phyloP scores from a whole-genome alignment of 2,329 filamentous ascomycete species.

The Aspergillus sp. region DNA sequence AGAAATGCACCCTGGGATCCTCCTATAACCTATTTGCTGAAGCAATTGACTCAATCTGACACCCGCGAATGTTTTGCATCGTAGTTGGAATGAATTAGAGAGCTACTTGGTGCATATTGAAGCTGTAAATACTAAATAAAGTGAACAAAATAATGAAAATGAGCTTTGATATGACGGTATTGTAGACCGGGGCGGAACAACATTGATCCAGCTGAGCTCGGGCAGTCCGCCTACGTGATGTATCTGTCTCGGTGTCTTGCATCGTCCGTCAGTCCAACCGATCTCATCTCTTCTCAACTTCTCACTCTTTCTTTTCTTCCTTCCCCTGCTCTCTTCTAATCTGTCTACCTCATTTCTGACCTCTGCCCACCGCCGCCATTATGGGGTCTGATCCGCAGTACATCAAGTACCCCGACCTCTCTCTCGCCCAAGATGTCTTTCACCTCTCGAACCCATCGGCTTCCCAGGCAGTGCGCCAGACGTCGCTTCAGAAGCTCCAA shows the following conservation, averaged over 20 bases:
- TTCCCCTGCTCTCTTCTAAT: slow-evolving; percentile 1
- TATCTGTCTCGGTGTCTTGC: slow-evolving; percentile 10
- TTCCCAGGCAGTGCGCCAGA: slow-evolving; percentile 46
- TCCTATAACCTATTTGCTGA: no score
- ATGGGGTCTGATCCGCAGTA: slow-evolving; percentile 60
- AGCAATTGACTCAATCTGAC: no score
- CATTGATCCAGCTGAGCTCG: slow-evolving; percentile 31
- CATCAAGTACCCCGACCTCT: slow-evolving; percentile 57
- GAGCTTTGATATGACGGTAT: no score
- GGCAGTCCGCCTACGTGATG: slow-evolving; percentile 19
- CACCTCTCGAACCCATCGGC: slow-evolving; percentile 57
- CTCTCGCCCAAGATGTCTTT: slow-evolving; percentile 61
- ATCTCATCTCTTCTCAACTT: slow-evolving; percentile 13
- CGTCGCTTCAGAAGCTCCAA: slow-evolving; percentile 55
- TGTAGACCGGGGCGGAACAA: slow-evolving; percentile 21
- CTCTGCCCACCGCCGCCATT: slow-evolving; percentile 30
- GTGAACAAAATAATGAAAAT: no score
- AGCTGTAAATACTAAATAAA: no score
- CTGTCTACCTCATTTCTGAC: slow-evolving; percentile 3
- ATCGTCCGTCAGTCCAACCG: slow-evolving; percentile 9
- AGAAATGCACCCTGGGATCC: no score
- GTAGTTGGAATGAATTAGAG: no score
- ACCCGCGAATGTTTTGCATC: no score
- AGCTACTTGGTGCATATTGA: no score
- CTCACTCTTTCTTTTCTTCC: slow-evolving; percentile 1